Percentiles rank a stretch among this genome's conserved stretches.
These are phyloP conservation scores for Talaromyces sp. DNA, from an alignment of 2,329 filamentous ascomycete species.

Conservation along the genomic window DNA sequence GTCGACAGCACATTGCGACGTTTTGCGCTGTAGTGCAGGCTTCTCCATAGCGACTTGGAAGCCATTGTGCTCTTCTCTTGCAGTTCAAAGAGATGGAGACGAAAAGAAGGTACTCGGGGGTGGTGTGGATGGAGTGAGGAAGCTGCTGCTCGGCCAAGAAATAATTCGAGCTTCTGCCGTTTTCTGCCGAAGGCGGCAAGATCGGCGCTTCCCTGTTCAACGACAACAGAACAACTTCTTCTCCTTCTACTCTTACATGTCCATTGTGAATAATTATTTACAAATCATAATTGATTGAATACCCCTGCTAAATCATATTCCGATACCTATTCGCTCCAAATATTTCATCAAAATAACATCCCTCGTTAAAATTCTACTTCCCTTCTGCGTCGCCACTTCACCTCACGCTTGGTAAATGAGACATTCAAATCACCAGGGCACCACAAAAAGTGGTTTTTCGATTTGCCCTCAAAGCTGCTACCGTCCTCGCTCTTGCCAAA, in stretches of 20 bases:
- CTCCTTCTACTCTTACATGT: neutral
- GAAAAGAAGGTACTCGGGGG: neutral
- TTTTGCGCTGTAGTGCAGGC: constrained; percentile 28
- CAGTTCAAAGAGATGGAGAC: neutral
- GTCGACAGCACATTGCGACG: constrained; percentile 20
- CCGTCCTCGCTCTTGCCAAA: constrained; percentile 31
- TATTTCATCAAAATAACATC: neutral
- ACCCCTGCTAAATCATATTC: neutral
- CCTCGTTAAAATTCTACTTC: neutral
- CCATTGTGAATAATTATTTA: neutral
- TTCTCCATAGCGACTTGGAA: constrained; percentile 30
- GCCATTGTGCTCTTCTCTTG: constrained; percentile 20
- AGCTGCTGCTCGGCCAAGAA: constrained; percentile 5
- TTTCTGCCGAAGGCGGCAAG: neutral
- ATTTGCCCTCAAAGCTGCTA: constrained; percentile 22
- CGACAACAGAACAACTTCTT: neutral
- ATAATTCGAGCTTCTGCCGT: neutral
- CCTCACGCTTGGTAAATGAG: constrained; percentile 11
- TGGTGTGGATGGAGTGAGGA: neutral
- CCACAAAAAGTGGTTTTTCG: constrained; percentile 33
- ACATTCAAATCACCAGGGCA: constrained; percentile 14
- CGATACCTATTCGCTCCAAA: neutral
- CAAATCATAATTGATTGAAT: neutral
- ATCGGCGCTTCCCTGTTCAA: neutral
- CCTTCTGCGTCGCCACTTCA: neutral